Base-by-base conservation (phyloP, 2,329 filamentous ascomycete species). In the Phyllosticta citriasiana region DNA sequence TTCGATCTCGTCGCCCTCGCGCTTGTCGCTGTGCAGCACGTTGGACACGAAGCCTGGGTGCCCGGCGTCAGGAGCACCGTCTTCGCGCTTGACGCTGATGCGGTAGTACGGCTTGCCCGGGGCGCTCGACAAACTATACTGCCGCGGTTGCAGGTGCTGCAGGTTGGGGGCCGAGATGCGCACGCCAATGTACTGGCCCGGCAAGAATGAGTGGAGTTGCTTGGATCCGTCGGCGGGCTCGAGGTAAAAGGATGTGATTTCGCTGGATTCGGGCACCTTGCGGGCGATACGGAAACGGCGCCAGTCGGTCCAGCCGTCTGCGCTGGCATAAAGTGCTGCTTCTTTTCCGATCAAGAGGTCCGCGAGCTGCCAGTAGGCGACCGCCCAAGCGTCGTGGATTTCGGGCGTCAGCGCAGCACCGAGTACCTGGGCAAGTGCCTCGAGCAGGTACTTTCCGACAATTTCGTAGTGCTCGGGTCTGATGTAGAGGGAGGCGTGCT, bases 151-250 rank as follows among this genome's bases (percentile, higher is more conserved):
- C 65, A 79, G 74, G 69, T 84, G 79, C 24, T 27, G 25, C 25
- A 88, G 78, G 55, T 77, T 75, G 1, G 83, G 81, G 0, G 88
- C 79, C 57, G 80, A 76, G 7, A 86, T 71, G 57, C 81, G 80
- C 55, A 90, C 74, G 0, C 85, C 87, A 63, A 89, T 80, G 69
- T 90, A 91, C 73, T 91, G 88, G 40, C 88, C 88, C 0, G 88
- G 87, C 62, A 81, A 77, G 77, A 83, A 91, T 0, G 69, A 53
- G 0, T 87, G 87, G 51, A 91, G 76, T n/a, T 77, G 76, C 64
- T 80, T 73, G 12, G 40, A 47, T 47, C 78, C 79, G 64, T 89
- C 85, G 6, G 82, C 77, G 0, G 88, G 87, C 57, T 80, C 78
- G 14, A 91, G 80, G 67, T 88, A 85, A 71, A 90, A 89, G 0